Evolutionary conservation across 805 yeast species (phyloP), one percentile per base, ranked within the genome.

Genomic region (Barnettozyma sp.): DNA sequence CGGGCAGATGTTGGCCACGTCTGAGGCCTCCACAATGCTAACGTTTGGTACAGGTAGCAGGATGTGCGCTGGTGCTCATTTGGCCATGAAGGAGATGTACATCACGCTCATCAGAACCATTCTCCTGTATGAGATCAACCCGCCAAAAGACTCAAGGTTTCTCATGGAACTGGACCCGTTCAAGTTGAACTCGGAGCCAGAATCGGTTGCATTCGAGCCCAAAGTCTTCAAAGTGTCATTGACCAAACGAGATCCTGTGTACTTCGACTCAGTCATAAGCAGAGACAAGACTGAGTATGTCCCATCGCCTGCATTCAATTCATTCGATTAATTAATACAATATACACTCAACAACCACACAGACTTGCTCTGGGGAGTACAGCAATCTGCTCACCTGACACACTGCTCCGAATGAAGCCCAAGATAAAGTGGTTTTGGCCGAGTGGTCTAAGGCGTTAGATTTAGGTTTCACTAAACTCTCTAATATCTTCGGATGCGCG

Each of bases 1-100:
- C 22, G 51, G 43, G 24, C 30, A 53, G 11, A 22, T 45, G 25
- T 12, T 28, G 29, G 39, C 20, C 5, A 13, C 23, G 1, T 33
- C 41, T 21, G 36, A 48, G 10, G 35, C 36, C 12, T 30, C 47
- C n/a, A 35, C 42, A 26, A 43, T 78, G 55, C 60, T 74, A 36
- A 48, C 84, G 5, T 76, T 80, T 56, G 94, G 92, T 1, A 69
- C 72, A 14, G 94, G 94, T 0, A 63, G 79, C 1, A 57, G 94
- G 37, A 76, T 70, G 76, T 83, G 94, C 53, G 67, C 80, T 1
- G 94, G 92, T 0, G 68, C 69, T 32, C 67, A 70, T 35, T 62
- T 82, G 33, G 87, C 87, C 0, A 63, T 66, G 45, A 69, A 73
- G 36, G 87, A 82, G 52, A 59, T 82, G 48, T 83, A 82, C 48